Evolutionary conservation across 768 basidiomycete species (phyloP), one percentile per base, ranked within the genome.

Genomic region (Amanita brunnescens): DNA sequence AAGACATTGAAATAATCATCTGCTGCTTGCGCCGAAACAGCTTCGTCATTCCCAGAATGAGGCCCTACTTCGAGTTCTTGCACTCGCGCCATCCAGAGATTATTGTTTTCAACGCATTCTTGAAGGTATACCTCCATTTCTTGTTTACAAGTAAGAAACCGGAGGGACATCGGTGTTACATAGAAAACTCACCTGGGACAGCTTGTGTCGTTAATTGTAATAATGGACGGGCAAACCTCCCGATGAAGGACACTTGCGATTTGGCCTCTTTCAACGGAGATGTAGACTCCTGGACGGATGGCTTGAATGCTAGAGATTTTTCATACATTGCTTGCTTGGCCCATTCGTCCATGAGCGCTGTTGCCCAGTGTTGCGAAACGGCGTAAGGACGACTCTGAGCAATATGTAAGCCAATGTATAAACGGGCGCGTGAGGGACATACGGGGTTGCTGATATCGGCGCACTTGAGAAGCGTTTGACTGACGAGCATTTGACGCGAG

Each of bases 371-470:
- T 59, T 88, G 81, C 2, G 91, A 91, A 12, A 96, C 89, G n/a
- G 80, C 72, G 56, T 91, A 88, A 1, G 96, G 95, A 16, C 95
- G 92, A 56, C 86, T 85, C 94, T 97, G 43, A 12, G 38, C 59
- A 46, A 49, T 7, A 23, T 26, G 33, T 53, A 12, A 39, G 48
- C 43, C n/a, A 35, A 49, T 47, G 34, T 37, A 29, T 21, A 39
- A 21, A 2, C 30, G 39, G 37, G 48, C 16, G 48, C 40, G 42
- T 18, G 46, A 33, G 43, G 26, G 14, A 79, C 93, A 57, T 64
- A 96, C 93, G 13, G 96, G 95, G 65, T 99, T 99, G 64, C 91
- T 93, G 61, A 99, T 98, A 69, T 99, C 96, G 14, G 95, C 93
- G 61, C 94, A 96, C 67, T 99, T 98, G 64, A 99, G 83, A 47